phyloP scores from a whole-genome alignment of 2,329 filamentous ascomycete genomes.

The Dactylellina leptospora region DNA sequence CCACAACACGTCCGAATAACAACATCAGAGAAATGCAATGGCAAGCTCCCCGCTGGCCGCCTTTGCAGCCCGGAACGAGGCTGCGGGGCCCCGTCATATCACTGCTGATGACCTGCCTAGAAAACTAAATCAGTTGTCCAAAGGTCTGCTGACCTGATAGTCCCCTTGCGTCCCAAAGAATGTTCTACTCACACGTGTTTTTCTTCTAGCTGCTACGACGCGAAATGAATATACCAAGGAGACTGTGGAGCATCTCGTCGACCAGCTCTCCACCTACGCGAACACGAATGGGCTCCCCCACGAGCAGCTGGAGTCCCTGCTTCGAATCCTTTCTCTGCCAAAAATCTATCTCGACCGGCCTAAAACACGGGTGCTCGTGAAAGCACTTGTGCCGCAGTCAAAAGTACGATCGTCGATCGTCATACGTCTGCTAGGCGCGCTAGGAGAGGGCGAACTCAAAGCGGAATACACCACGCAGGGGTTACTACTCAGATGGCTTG shows the following conservation, averaged over 20 bases:
- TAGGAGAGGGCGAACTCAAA: slow-evolving; percentile 81
- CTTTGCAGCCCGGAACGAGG: slow-evolving; percentile 18
- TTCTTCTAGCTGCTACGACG: slow-evolving; percentile 49
- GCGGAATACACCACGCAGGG: slow-evolving; percentile 76
- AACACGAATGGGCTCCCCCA: slow-evolving; percentile 68
- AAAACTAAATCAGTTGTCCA: slow-evolving; percentile 31
- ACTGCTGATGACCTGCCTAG: slow-evolving; percentile 27
- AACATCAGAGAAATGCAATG: slow-evolving; percentile 11
- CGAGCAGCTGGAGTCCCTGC: slow-evolving; percentile 69
- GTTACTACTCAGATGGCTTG: slow-evolving; percentile 78
- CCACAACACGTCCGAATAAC: background rate
- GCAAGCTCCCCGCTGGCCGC: slow-evolving; percentile 39
- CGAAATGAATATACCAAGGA: slow-evolving; percentile 55
- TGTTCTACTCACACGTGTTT: slow-evolving; percentile 23
- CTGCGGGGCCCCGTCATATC: slow-evolving; percentile 21
- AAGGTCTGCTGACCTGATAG: slow-evolving; percentile 23
- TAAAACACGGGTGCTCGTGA: slow-evolving; percentile 73
- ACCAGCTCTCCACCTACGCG: slow-evolving; percentile 55
- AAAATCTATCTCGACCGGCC: slow-evolving; percentile 79
- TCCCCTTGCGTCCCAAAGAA: slow-evolving; percentile 25
- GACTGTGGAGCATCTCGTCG: slow-evolving; percentile 53
- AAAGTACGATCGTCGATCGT: slow-evolving; percentile 70
- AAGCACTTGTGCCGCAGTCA: slow-evolving; percentile 77
- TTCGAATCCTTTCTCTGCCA: slow-evolving; percentile 71
- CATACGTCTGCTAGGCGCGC: slow-evolving; percentile 73